Percentiles rank a stretch among this genome's conserved stretches.
These are phyloP conservation scores for Ilyonectria mors-panacis DNA, from an alignment of 2,329 filamentous ascomycete genomes.

Conservation along the genomic window DNA sequence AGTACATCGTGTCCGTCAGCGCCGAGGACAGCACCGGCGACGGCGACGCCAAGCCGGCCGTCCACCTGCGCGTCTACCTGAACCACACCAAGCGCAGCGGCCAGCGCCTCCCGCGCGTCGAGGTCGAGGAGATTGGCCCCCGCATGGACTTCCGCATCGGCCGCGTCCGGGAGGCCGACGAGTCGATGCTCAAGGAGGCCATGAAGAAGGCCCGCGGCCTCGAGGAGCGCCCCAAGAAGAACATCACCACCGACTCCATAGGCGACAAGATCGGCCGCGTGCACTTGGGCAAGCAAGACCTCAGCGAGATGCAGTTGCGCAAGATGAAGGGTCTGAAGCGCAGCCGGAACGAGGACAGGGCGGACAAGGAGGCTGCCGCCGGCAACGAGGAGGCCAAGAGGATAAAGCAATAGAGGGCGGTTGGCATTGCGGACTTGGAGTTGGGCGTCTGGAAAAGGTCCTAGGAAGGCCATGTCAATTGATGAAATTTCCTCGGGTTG, in stretches of 20 bases:
- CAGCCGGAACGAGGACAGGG: constrained; percentile 72
- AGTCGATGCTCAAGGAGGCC: constrained; percentile 87
- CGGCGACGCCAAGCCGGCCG: constrained; percentile 66
- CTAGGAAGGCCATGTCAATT: constrained; percentile 46
- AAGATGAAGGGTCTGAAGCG: constrained; percentile 99
- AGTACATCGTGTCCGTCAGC: constrained; percentile 88
- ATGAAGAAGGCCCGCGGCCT: constrained; percentile 85
- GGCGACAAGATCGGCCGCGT: constrained; percentile 97
- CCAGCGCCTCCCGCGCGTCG: constrained; percentile 89
- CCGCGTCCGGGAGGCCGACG: constrained; percentile 83
- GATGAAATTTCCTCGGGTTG: constrained; percentile 40
- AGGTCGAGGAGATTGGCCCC: constrained; percentile 95
- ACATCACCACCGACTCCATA: constrained; percentile 90
- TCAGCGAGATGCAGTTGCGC: constrained; percentile 88
- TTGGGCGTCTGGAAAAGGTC: constrained; percentile 52
- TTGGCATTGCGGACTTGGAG: constrained; percentile 45
- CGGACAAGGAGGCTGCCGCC: constrained; percentile 61
- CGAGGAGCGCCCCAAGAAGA: constrained; percentile 93
- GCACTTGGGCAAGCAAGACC: constrained; percentile 91
- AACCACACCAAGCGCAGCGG: constrained; percentile 89
- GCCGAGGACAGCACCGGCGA: constrained; percentile 74
- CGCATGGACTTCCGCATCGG: constrained; percentile 93
- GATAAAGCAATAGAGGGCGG: constrained; percentile 50
- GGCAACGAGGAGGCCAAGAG: constrained; percentile 58
- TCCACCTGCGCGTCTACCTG: constrained; percentile 85